These are phyloP conservation scores for Colletotrichum eremochloae DNA, from an alignment of 2,329 filamentous ascomycete species.

Conservation along the genomic window DNA sequence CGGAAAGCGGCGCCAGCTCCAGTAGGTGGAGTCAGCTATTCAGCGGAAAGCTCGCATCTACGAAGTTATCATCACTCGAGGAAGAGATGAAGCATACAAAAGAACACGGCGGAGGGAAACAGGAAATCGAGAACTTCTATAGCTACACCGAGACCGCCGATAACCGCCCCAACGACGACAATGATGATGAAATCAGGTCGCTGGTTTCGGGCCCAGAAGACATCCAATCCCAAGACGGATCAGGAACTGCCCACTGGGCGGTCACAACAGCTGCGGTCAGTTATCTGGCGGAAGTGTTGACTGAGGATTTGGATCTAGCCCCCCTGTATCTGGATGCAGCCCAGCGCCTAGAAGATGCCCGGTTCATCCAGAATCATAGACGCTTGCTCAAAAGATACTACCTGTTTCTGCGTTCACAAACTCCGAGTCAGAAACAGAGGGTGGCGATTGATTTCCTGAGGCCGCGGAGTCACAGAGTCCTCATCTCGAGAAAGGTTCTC, in stretches of 20 bases:
- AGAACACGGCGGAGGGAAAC: background rate
- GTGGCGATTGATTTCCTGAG: background rate
- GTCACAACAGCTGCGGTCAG: constrained; percentile 4
- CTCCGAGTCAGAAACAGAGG: background rate
- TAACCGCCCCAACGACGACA: rapidly evolving
- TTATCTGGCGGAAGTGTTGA: background rate
- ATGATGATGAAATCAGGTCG: constrained; percentile 1
- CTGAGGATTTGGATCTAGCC: rapidly evolving
- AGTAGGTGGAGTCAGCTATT: background rate
- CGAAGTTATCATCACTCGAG: background rate
- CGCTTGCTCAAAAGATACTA: constrained; percentile 11
- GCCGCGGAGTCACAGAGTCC: background rate
- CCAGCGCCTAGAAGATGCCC: background rate
- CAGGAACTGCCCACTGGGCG: background rate
- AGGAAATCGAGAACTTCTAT: background rate
- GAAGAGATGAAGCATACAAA: background rate
- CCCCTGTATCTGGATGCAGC: background rate
- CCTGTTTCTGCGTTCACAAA: background rate
- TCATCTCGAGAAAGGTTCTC: background rate
- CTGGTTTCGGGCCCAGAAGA: background rate
- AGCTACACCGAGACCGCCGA: background rate
- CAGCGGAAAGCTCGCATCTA: background rate
- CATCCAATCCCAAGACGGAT: constrained; percentile 7
- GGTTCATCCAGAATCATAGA: background rate
- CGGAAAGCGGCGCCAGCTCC: background rate